Percentiles rank a stretch among this genome's conserved stretches.
phyloP scores from a whole-genome alignment of 352 stramenopile species.

The Phytophthora chlamydospora region DNA sequence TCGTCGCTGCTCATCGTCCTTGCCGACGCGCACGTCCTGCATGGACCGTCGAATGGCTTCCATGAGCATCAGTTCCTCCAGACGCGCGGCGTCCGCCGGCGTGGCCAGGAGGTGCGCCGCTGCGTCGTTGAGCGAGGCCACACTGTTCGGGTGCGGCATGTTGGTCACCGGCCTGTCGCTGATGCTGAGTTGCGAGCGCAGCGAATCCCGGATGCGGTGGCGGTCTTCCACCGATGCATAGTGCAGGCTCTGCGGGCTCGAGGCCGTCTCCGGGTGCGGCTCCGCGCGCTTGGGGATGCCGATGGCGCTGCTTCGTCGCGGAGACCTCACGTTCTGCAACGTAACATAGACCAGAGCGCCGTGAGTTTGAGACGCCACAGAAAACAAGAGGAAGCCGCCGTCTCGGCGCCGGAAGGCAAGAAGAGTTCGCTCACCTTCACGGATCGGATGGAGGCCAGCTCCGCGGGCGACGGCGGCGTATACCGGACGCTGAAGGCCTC shows the following conservation, averaged over 20 bases:
- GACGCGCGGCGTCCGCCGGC: conserved; percentile 53
- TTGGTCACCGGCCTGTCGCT: conserved; percentile 56
- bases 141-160: conserved; percentile 53
- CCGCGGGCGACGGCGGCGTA: conserved; percentile 45
- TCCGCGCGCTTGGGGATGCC: conserved; percentile 36
- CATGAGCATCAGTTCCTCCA: conserved; percentile 86
- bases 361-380: neutral
- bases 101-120: conserved; percentile 45
- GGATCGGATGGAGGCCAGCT: conserved; percentile 53
- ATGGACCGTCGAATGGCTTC: conserved; percentile 85
- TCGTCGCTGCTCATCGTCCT: conserved; percentile 36
- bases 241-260: conserved; percentile 31
- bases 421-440: conserved; percentile 29
- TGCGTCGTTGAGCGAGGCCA: conserved; percentile 46
- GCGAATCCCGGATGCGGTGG: conserved; percentile 70
- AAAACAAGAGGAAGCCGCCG: conserved; percentile 6
- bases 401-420: neutral
- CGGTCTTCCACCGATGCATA: conserved; percentile 81
- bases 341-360: conserved; percentile 18
- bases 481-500: conserved; percentile 68
- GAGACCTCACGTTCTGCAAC: conserved; percentile 36
- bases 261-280: conserved; percentile 3
- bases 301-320: conserved; percentile 41
- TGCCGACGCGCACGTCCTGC: conserved; percentile 57
- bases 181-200: conserved; percentile 75